Evolutionary conservation across 225 moss, liverwort and hornwort species (phyloP), one percentile per base, ranked within the genome.

Genomic region (Sphagnum tenellum): DNA sequence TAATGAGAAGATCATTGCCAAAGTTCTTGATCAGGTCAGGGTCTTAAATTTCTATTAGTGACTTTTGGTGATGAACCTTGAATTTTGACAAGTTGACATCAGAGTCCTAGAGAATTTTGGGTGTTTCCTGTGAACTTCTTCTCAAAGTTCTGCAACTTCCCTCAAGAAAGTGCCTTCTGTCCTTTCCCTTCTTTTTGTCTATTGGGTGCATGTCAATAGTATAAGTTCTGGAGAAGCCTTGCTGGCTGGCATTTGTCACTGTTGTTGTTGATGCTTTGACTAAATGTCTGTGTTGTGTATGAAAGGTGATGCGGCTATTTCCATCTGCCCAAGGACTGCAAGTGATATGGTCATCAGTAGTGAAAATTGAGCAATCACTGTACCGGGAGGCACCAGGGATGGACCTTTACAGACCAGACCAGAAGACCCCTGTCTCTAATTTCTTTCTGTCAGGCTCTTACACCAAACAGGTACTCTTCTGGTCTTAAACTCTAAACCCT

Each of bases 311-410:
- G 72, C 79, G 78, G 6, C 89, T 94, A 49, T 94, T 94, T 44
- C 94, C 94, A 50, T 94, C 94, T 50, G 85, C 89, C 57, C 67
- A 65, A 60, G 89, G 73, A 60, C 75, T 94, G 49, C 81, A 94
- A 72, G 50, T 94, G 80, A 91, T 91, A 10, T 91, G 94, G 94
- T 94, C 91, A 11, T 82, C 73, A 9, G 94, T 94, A 44, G 94
- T 91, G n/a, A 94, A 94, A 67, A 85, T 94, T 54, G 89, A 70
- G 2, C 91, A 84, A 77, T 94, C 94, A 1, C 66, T 94, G 14
- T 94, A 94, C 54, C 79, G 94, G 45, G 94, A 94, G 76, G 76
- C 85, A 62, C 94, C 94, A 57, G 94, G 94, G 65, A 94, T 94
- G 94, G 94, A 94, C 73, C 77, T 69, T 10, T 94, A 69, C 71